These are phyloP conservation scores for Colletotrichum karsti DNA, from an alignment of 2,329 filamentous ascomycete genomes.

Conservation along the genomic window DNA sequence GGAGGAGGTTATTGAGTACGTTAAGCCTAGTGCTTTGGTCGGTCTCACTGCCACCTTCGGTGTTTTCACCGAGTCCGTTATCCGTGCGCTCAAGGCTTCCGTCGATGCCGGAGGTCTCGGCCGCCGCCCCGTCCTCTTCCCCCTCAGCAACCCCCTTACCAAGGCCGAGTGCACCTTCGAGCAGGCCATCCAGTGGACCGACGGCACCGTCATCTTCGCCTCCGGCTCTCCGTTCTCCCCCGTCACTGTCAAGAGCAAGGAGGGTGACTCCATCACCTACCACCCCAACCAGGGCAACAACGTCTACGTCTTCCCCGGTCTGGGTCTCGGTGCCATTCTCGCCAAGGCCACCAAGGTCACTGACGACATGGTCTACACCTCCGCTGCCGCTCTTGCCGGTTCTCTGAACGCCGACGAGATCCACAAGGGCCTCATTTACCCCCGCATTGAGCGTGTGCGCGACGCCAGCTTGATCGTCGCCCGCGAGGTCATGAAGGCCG, in stretches of 20 bases:
- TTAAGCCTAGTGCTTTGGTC: slow-evolving; percentile 93
- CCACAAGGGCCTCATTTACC: slow-evolving; percentile 87
- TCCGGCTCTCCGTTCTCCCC: slow-evolving; percentile 92
- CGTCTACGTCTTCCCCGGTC: slow-evolving; percentile 94
- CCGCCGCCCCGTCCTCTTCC: slow-evolving; percentile 90
- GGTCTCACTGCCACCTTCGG: slow-evolving; percentile 94
- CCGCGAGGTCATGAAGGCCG: slow-evolving; percentile 91
- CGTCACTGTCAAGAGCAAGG: slow-evolving; percentile 68
- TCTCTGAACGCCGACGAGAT: slow-evolving; percentile 85
- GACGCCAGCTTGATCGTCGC: slow-evolving; percentile 89
- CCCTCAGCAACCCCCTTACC: slow-evolving; percentile 92
- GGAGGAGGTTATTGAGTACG: slow-evolving; percentile 91
- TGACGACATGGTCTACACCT: slow-evolving; percentile 96
- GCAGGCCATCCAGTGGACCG: slow-evolving; percentile 89
- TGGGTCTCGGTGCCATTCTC: slow-evolving; percentile 92
- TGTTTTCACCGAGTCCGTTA: slow-evolving; percentile 88
- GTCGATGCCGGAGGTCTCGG: slow-evolving; percentile 72
- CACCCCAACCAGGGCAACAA: slow-evolving; percentile 87
- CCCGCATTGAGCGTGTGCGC: slow-evolving; percentile 87
- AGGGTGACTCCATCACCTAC: slow-evolving; percentile 70
- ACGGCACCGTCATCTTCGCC: slow-evolving; percentile 91
- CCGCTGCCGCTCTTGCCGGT: slow-evolving; percentile 81
- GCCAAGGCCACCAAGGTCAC: slow-evolving; percentile 88
- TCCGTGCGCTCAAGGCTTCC: slow-evolving; percentile 74
- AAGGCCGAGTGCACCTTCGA: slow-evolving; percentile 99